Conservation (phyloP, 2,329 filamentous ascomycete genomes). For the Lojkania enalia region DNA sequence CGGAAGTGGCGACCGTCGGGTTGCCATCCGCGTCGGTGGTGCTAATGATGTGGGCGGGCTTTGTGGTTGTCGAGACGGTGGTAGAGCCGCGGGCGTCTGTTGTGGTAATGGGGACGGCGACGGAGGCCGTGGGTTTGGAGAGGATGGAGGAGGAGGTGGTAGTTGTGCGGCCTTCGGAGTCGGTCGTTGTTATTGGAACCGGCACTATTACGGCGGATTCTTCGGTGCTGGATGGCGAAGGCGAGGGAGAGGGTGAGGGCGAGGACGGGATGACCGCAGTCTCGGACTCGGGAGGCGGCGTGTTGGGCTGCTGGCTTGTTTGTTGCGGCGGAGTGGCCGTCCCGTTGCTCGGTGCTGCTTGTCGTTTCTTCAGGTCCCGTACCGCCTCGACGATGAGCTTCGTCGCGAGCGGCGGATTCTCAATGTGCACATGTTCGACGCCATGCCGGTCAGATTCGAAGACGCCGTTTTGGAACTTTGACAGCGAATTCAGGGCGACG, state of each 20-base stretch:
- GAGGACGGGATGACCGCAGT: slow-evolving; percentile 5
- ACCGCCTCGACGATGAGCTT: slow-evolving; percentile 67
- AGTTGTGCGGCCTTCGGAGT: slow-evolving; percentile 38
- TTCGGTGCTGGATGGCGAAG: slow-evolving; percentile 11
- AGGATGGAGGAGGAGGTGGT: slow-evolving; percentile 47
- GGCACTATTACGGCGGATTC: slow-evolving; percentile 45
- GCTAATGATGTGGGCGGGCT: slow-evolving; percentile 43
- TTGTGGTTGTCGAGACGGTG: slow-evolving; percentile 43
- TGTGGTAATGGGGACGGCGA: slow-evolving; percentile 42
- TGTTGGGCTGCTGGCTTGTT: slow-evolving; percentile 4
- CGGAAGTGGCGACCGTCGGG: slow-evolving; percentile 39
- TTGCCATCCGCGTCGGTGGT: slow-evolving; percentile 47
- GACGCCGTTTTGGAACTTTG: slow-evolving; percentile 69
- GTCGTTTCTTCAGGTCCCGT: slow-evolving; percentile 49
- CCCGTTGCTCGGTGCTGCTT: slow-evolving; percentile 36
- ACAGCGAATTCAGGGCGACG: slow-evolving; percentile 65
- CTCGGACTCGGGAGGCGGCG: slow-evolving; percentile 2
- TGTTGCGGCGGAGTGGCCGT: slow-evolving; percentile 11
- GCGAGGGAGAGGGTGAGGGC: slow-evolving; percentile 4
- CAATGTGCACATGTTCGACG: slow-evolving; percentile 64
- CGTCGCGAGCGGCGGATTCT: slow-evolving; percentile 64
- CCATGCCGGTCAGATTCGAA: slow-evolving; percentile 67
- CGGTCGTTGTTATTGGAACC: slow-evolving; percentile 44
- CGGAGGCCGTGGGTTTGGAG: slow-evolving; percentile 45
- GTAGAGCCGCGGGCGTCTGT: slow-evolving; percentile 46